Conservation (phyloP, 2,329 filamentous ascomycete genomes). For the Daldinia sp. region DNA sequence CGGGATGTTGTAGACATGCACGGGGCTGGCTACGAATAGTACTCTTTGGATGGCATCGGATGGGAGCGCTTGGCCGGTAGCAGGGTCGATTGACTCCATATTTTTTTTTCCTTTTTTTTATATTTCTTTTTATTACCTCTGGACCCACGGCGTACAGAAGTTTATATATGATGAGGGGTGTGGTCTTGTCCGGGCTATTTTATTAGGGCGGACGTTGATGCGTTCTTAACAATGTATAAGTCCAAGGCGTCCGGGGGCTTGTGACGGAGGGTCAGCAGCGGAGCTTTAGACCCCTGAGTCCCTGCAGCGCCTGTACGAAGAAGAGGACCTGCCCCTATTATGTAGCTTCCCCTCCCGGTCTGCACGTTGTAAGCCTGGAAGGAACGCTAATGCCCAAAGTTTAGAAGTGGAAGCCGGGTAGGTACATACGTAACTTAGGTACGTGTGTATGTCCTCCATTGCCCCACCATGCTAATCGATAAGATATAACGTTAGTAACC, state of each 20-base stretch:
- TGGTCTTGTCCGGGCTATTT: background rate
- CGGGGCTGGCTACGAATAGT: slow-evolving; percentile 78
- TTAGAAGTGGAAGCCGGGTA: background rate
- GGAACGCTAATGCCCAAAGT: slow-evolving; percentile 9
- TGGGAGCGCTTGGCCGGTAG: slow-evolving; percentile 76
- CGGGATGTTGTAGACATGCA: slow-evolving; percentile 90
- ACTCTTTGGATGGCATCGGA: slow-evolving; percentile 85
- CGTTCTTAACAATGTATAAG: slow-evolving; percentile 2
- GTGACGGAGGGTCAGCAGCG: slow-evolving; percentile 23
- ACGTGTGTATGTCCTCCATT: background rate
- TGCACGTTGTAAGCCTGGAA: slow-evolving; percentile 3
- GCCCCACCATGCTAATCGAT: slow-evolving; percentile 26
- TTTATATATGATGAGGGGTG: slow-evolving; percentile 1
- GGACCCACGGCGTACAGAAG: background rate
- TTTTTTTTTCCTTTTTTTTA: slow-evolving; percentile 1
- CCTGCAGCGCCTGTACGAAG: slow-evolving; percentile 20
- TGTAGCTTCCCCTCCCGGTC: slow-evolving; percentile 15
- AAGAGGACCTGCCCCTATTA: slow-evolving; percentile 24
- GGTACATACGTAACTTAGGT: slow-evolving; percentile 1
- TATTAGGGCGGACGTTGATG: background rate
- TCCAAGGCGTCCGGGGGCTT: background rate
- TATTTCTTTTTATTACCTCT: background rate
- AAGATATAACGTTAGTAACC: slow-evolving; percentile 10
- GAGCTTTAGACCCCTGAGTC: slow-evolving; percentile 35
- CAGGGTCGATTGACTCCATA: slow-evolving; percentile 77